phyloP scores from a whole-genome alignment of 805 yeast genomes.

The Yamadazyma paraphyllophila region DNA sequence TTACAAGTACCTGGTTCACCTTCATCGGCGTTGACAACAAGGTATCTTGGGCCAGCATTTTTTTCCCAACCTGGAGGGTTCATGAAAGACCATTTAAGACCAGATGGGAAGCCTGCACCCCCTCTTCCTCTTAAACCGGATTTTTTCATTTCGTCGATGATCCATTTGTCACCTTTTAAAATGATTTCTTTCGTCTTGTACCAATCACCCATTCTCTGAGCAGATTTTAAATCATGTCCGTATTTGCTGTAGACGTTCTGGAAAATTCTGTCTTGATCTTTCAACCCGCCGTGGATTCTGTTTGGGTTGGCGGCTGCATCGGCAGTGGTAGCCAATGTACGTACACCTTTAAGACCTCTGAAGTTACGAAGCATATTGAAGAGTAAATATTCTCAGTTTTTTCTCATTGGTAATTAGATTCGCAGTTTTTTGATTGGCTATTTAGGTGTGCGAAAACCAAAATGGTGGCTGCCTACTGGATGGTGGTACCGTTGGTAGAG shows the following conservation, averaged over 20 bases:
- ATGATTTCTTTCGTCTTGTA: conserved; percentile 84
- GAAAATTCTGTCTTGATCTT: conserved; percentile 82
- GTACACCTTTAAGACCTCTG: conserved; percentile 18
- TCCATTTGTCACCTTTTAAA: conserved; percentile 84
- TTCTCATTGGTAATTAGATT: conserved; percentile 21
- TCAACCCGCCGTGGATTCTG: conserved; percentile 68
- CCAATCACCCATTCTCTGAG: conserved; percentile 87
- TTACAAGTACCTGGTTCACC: conserved; percentile 96
- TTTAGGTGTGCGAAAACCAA: background rate
- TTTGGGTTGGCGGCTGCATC: conserved; percentile 49
- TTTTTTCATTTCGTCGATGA: conserved; percentile 80
- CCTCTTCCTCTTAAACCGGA: conserved; percentile 90
- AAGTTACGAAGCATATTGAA: conserved; percentile 35
- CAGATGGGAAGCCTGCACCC: conserved; percentile 92
- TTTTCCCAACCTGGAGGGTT: conserved; percentile 96
- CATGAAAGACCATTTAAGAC: conserved; percentile 91
- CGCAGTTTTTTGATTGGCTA: conserved; percentile 20
- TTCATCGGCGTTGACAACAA: conserved; percentile 90
- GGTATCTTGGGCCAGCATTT: conserved; percentile 82
- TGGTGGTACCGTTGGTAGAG: too few species aligned
- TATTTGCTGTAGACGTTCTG: conserved; percentile 77
- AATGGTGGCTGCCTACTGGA: background rate
- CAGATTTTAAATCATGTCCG: conserved; percentile 72
- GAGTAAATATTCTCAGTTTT: conserved; percentile 1
- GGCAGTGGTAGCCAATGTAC: conserved; percentile 46